phyloP scores from a whole-genome alignment of 768 basidiomycete genomes.

The Tremella mesenterica region DNA sequence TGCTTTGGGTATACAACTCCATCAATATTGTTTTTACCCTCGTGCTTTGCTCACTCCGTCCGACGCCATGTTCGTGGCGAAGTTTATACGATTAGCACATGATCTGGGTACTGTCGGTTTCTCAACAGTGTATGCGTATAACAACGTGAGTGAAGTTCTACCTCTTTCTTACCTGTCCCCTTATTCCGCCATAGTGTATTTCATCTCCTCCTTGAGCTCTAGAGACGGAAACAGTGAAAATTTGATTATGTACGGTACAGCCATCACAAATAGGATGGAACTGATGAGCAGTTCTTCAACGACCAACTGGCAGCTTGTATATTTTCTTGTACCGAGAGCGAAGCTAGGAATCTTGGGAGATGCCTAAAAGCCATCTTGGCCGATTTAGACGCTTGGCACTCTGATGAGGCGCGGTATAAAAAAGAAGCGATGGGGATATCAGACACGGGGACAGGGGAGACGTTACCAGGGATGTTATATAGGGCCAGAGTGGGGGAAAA shows the following conservation, averaged over 20 bases:
- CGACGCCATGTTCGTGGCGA: conserved; percentile 90
- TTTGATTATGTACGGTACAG: too few species aligned
- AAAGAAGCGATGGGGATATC: conserved; percentile 62
- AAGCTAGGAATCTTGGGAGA: conserved; percentile 84
- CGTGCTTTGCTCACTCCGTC: conserved; percentile 87
- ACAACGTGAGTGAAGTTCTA: conserved; percentile 53
- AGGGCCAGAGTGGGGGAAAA: conserved; percentile 48
- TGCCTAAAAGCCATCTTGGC: conserved; percentile 71
- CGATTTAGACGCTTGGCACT: conserved; percentile 71
- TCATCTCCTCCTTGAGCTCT: not conserved
- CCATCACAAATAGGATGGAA: not conserved
- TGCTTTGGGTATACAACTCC: conserved; percentile 20
- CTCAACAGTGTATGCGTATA: conserved; percentile 72
- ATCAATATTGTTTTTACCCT: conserved; percentile 87
- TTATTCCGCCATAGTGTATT: not conserved
- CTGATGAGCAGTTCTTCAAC: conserved; percentile 59
- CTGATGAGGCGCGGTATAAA: conserved; percentile 52
- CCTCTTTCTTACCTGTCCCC: too few species aligned
- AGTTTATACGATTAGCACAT: conserved; percentile 81
- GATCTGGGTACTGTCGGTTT: conserved; percentile 81
- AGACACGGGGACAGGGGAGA: conserved; percentile 50
- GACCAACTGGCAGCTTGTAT: conserved; percentile 75
- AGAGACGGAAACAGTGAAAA: not conserved
- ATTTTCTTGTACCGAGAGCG: conserved; percentile 91
- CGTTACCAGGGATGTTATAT: conserved; percentile 59